Base-by-base conservation (phyloP, 169 alveolate species). In the Eimeria acervulina region DNA sequence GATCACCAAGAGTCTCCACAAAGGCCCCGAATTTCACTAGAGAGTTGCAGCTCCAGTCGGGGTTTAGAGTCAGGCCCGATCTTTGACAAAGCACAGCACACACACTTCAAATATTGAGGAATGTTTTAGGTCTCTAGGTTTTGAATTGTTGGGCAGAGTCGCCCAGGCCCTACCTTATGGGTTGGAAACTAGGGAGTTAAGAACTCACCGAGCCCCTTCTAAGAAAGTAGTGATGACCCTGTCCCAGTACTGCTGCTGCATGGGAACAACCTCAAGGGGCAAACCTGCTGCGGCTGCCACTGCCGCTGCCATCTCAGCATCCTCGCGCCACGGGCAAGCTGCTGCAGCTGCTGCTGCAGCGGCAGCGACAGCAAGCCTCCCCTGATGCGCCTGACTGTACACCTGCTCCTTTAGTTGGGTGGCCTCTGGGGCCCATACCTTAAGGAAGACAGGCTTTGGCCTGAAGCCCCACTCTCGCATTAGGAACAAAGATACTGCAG, bases 31-130 rank as follows among this genome's bases (percentile, higher is more conserved):
- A 97, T 66, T 97, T 97, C 26, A 97, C 96, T 42, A 91, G 80
- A 23, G 78, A 66, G 95, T 97, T 97, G 95, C 98, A 97, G 80
- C 90, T 83, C 70, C 97, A 96, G 93, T 97, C 98, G n/a, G 98
- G 98, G 40, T 97, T 97, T 10, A 97, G 98, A 1, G 97, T 97
- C 72, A 95, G 88, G 68, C 98, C 98, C 88, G 55, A 8, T 63
- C 98, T 97, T 96, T 28, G 55, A 51, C 51, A 19, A 51, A 72
- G 33, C 68, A 59, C 70, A 13, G 74, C 74, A 26, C n/a, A n/a
- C 26, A 81, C 36, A 23, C 52, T 23, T 44, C 61, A 7, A 40
- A 12, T 8, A n/a, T 36, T 38, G 38, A 0, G 8, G 70, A 13
- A 12, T 10, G 38, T 28, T 26, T 81, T 28, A 38, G 88, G 23